These are phyloP conservation scores for Rhododendron kiyosumense DNA, from an alignment of 148 eudicot species.

Conservation along the genomic window DNA sequence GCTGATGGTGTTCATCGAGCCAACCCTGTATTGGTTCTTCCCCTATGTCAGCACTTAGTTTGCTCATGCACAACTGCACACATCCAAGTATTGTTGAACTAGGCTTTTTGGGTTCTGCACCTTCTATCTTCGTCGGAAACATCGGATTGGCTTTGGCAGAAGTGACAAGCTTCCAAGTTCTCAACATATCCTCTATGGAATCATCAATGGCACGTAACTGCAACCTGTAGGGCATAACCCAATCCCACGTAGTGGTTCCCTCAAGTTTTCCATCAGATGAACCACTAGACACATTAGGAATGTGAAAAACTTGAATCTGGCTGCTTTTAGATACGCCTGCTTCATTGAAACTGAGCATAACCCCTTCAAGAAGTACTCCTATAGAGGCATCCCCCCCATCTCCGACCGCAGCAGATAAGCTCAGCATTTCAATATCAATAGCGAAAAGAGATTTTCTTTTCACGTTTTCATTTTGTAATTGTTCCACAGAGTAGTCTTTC, in stretches of 20 bases:
- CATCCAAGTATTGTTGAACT: slow-evolving; percentile 60
- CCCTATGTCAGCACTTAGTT: slow-evolving; percentile 81
- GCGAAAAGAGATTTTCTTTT: slow-evolving; percentile 86
- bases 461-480: slow-evolving; percentile 37
- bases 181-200: slow-evolving; percentile 83
- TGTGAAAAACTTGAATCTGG: slow-evolving; percentile 89
- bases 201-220: slow-evolving; percentile 96
- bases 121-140: slow-evolving; percentile 55
- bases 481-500: slow-evolving; percentile 32
- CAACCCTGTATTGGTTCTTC: slow-evolving; percentile 98
- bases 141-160: slow-evolving; percentile 63
- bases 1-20: slow-evolving; percentile 91
- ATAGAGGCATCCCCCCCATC: slow-evolving; percentile 82
- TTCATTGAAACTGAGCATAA: slow-evolving; percentile 62
- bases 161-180: slow-evolving; percentile 79
- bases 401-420: slow-evolving; percentile 80
- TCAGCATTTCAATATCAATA: slow-evolving; percentile 82
- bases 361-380: slow-evolving; percentile 92
- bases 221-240: slow-evolving; percentile 92
- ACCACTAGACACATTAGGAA: slow-evolving; percentile 57
- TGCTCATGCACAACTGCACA: slow-evolving; percentile 65
- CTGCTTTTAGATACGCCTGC: slow-evolving; percentile 77
- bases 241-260: slow-evolving; percentile 66
- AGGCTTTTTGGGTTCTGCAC: slow-evolving; percentile 56
- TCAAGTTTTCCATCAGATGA: slow-evolving; percentile 42